phyloP scores from a whole-genome alignment of 495 filamentous ascomycete genomes.

The Sphaerosporella brunnea region DNA sequence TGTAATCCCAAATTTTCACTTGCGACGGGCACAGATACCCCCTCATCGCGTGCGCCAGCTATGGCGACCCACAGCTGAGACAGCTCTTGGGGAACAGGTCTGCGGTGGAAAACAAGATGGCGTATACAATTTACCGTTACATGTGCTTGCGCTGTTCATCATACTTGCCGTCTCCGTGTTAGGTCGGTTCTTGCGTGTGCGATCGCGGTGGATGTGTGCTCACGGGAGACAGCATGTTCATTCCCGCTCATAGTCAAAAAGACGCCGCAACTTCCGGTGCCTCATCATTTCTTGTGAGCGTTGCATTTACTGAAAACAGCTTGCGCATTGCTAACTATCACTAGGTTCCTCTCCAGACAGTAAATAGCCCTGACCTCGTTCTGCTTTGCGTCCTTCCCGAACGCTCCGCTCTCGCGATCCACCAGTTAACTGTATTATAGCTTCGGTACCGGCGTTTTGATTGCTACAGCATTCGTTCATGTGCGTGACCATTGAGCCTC shows the following conservation, averaged over 20 bases:
- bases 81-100: constrained; percentile 10
- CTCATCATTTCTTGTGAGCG: constrained; percentile 33
- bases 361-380: constrained; percentile 30
- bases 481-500: constrained; percentile 35
- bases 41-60: neutral
- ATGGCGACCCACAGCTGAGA: neutral
- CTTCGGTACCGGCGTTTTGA: constrained; percentile 72
- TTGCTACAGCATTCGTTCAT: constrained; percentile 77
- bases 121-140: constrained; percentile 30
- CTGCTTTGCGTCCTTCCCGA: constrained; percentile 56
- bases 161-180: constrained; percentile 33
- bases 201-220: neutral
- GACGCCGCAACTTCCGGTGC: constrained; percentile 26
- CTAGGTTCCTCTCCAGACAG: constrained; percentile 23
- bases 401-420: neutral
- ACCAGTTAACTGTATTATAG: neutral
- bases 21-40: neutral
- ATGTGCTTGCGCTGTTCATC: constrained; percentile 61
- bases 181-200: neutral
- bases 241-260: constrained; percentile 36
- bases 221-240: constrained; percentile 33
- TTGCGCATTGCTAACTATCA: constrained; percentile 4
- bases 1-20: constrained; percentile 2
- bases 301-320: too few species aligned
- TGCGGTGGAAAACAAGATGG: constrained; percentile 24